These are phyloP conservation scores for Ehretia macrophylla DNA, from an alignment of 257 asterid species.

Conservation along the genomic window DNA sequence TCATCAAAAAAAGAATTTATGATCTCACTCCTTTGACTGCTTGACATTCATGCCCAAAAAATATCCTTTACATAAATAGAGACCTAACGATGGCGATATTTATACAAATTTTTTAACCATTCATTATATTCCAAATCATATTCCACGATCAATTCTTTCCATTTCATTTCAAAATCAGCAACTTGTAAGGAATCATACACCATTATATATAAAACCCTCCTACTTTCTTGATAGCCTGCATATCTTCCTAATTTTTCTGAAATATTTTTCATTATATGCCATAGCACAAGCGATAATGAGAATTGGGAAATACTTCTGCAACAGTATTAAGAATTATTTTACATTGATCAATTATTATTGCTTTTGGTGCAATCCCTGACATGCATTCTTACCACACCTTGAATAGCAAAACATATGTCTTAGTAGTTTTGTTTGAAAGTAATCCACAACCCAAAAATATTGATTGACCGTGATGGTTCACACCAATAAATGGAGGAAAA, in stretches of 20 bases:
- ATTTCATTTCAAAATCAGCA: neutral
- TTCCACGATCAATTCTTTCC: neutral
- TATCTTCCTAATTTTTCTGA: no score
- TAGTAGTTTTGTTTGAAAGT: no score
- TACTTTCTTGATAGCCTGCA: no score
- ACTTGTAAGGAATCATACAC: no score
- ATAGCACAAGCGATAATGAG: neutral
- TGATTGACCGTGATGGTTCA: no score
- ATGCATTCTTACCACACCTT: no score
- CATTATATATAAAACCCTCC: no score
- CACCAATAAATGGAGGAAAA: constrained; percentile 7
- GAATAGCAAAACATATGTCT: no score
- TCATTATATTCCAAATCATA: neutral
- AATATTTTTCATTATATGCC: constrained; percentile 1
- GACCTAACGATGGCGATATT: neutral
- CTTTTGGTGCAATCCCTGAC: neutral
- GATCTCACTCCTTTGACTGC: neutral
- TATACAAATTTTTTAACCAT: neutral
- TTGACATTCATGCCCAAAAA: neutral
- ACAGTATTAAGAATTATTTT: neutral
- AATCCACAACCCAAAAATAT: no score
- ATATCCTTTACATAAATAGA: neutral
- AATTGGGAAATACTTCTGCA: neutral
- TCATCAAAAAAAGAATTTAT: neutral
- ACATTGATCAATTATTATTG: neutral